Base-by-base conservation (phyloP, 441 rosid species). In the Erodium moschatum region DNA sequence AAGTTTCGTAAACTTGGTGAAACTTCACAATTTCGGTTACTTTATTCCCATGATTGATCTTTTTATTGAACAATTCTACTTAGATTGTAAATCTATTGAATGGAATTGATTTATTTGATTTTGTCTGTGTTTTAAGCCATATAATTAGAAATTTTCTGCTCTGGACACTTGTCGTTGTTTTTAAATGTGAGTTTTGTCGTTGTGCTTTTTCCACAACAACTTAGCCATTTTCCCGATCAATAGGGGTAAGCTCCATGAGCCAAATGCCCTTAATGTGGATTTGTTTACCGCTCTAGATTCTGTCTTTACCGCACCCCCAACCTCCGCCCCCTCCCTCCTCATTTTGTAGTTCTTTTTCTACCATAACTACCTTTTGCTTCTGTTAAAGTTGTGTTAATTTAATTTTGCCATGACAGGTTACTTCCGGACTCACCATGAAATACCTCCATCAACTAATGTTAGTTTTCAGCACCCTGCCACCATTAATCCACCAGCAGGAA, bases 371-470 rank as follows among this genome's bases (percentile, higher is more conserved):
- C 12, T 31, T 27, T 3, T 63, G 2, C 15, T 12, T 4, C 70
- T 67, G 48, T 46, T 54, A 54, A 63, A 61, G 52, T 38, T 74
- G n/a, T 29, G 4, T 74, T 72, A 56, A 54, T 64, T 64, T 68
- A 38, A 31, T 69, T 80, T 67, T 75, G 58, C 35, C 48, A 65
- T 71, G 67, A 56, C 84, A 90, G 99, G 89, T 84, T 90, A 78
- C 82, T 90, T 85, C 72, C 88, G 82, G 79, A 85, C 87, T 52
- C 86, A 83, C 48, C 75, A 70, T 81, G 97, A 89, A 75, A 85
- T 84, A 65, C 92, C 88, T n/a, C 83, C 87, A 20, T 64, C 83
- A 72, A 89, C 70, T 81, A 81, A 81, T 78, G 79, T 81, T 81
- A 87, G 84, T 77, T 87, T 86, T 79, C 93, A 87, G 77, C 84